Conservation (phyloP, 2,329 filamentous ascomycete species). For the Ascochyta viciae-villosae region DNA sequence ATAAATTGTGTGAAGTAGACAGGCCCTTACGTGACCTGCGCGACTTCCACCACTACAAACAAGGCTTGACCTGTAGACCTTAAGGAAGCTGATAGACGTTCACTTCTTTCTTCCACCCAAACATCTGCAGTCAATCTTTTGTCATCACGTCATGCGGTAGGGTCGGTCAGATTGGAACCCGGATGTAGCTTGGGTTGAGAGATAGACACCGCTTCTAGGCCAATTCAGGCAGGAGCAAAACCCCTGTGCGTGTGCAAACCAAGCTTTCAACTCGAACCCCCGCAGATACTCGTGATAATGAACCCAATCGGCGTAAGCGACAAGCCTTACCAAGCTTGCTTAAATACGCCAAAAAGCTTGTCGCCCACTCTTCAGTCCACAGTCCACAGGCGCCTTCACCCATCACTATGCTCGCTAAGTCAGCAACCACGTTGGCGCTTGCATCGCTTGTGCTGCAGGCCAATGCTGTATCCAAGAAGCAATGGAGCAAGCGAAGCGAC, state of each 20-base stretch:
- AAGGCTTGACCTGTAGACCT: not conserved
- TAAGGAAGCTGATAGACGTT: slow-evolving; percentile 1
- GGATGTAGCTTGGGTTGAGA: slow-evolving; percentile 8
- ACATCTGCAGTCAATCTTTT: not conserved
- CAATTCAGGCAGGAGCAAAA: slow-evolving; percentile 24
- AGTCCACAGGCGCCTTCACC: not conserved
- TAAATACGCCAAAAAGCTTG: slow-evolving; percentile 25
- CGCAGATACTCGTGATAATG: slow-evolving; percentile 20
- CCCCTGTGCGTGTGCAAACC: slow-evolving; percentile 3
- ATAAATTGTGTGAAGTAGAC: too few species aligned
- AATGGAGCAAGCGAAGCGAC: slow-evolving; percentile 29
- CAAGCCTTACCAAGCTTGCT: slow-evolving; percentile 24
- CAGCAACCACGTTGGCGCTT: slow-evolving; percentile 22
- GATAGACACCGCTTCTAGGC: slow-evolving; percentile 18
- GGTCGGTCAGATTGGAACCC: not conserved
- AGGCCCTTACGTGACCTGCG: not conserved
- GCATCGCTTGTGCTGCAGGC: slow-evolving; percentile 21
- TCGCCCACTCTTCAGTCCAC: not conserved
- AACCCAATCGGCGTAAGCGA: slow-evolving; percentile 5
- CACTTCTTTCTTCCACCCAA: not conserved
- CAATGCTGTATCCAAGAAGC: slow-evolving; percentile 27
- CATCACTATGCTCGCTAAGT: slow-evolving; percentile 21
- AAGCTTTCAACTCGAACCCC: slow-evolving; percentile 2
- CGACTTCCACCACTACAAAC: not conserved
- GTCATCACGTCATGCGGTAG: slow-evolving; percentile 4